Conservation (phyloP, 2,329 filamentous ascomycete genomes). For the Cytospora leucostoma region DNA sequence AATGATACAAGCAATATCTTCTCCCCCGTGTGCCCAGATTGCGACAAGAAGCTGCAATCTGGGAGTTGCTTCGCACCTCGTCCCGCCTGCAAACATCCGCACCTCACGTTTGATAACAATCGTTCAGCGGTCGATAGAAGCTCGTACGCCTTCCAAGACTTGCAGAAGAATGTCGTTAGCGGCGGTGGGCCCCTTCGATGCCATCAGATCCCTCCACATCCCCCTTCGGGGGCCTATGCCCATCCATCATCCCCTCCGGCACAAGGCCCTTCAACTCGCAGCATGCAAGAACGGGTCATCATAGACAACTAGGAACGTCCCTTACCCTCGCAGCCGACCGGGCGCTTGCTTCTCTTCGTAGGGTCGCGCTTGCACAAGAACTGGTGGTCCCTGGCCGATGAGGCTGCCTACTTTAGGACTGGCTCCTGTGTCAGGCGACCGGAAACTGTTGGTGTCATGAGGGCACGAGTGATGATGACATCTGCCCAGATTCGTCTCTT, state of each 20-base stretch:
- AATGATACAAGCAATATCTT: background rate
- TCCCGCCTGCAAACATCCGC: background rate
- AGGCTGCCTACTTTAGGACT: background rate
- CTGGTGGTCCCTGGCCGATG: background rate
- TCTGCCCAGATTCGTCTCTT: background rate
- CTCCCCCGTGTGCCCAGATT: background rate
- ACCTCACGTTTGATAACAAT: background rate
- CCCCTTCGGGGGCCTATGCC: background rate
- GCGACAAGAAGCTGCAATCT: background rate
- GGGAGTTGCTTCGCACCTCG: background rate
- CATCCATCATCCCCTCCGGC: background rate
- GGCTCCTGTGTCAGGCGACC: background rate
- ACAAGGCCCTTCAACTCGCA: background rate
- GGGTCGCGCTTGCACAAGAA: background rate
- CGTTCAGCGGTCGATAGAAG: background rate
- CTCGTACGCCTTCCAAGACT: background rate
- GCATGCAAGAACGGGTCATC: background rate
- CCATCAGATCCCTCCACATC: background rate
- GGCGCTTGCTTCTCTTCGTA: background rate
- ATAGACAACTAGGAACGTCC: background rate
- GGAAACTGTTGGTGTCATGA: background rate
- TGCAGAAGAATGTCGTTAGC: background rate
- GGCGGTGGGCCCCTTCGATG: background rate
- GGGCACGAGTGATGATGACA: background rate
- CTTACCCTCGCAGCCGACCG: background rate